Percentiles rank a stretch among this genome's conserved stretches.
These are phyloP conservation scores for Candida tallmaniae DNA, from an alignment of 805 yeast genomes.

Conservation along the genomic window DNA sequence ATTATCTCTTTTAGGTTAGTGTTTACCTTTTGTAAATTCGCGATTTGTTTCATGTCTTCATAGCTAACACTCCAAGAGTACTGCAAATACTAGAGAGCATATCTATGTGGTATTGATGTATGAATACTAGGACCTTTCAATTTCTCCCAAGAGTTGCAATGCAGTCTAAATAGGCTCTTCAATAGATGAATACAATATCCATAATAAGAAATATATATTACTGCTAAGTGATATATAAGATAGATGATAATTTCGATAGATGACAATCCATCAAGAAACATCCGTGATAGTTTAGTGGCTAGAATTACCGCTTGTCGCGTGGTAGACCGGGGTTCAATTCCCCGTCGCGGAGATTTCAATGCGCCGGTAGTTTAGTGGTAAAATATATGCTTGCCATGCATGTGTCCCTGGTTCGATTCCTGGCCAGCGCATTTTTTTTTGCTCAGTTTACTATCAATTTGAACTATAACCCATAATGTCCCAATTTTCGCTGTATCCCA, in stretches of 20 bases:
- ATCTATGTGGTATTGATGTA: too few relatives aligned
- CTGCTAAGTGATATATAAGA: not conserved
- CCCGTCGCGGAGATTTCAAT: constrained; percentile 12
- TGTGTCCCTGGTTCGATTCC: too few relatives aligned
- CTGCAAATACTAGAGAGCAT: too few relatives aligned
- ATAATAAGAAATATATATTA: not conserved
- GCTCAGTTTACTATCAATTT: too few relatives aligned
- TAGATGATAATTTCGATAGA: not conserved
- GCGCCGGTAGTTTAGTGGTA: too few relatives aligned
- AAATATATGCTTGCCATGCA: too few relatives aligned
- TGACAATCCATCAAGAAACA: not conserved
- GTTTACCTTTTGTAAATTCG: constrained; percentile 1
- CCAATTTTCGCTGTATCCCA: too few relatives aligned
- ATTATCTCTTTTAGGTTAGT: not conserved
- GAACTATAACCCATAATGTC: too few relatives aligned
- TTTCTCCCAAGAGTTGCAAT: not conserved
- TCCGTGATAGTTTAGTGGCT: constrained; percentile 11
- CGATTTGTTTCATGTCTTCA: not conserved
- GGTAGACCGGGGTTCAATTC: constrained; percentile 12
- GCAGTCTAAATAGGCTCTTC: not conserved
- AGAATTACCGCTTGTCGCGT: constrained; percentile 11
- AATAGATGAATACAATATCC: not conserved
- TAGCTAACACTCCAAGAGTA: too few relatives aligned
- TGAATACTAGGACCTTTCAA: not conserved
- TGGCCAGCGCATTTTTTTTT: too few relatives aligned